Percentiles rank a stretch among this genome's conserved stretches.
phyloP scores from a whole-genome alignment of 768 basidiomycete genomes.

The Melanogaster broomeanus region DNA sequence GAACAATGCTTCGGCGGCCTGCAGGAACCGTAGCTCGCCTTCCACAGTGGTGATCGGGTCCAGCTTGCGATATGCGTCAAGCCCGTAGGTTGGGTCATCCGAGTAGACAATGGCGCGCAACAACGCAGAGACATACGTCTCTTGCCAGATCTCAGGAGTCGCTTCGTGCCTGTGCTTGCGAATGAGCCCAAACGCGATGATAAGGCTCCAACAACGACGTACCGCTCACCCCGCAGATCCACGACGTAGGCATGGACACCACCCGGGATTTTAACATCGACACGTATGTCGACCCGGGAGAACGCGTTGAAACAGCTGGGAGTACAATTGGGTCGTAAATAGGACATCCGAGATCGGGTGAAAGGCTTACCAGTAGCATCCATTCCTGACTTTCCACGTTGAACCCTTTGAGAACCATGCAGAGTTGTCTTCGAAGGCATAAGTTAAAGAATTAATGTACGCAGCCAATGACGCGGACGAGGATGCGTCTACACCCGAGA shows the following conservation, averaged over 20 bases:
- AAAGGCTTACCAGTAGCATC: constrained; percentile 81
- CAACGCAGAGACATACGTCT: constrained; percentile 93
- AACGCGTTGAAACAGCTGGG: constrained; percentile 96
- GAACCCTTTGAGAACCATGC: constrained; percentile 91
- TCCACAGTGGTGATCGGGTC: constrained; percentile 92
- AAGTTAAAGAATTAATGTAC: constrained; percentile 98
- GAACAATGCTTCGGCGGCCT: constrained; percentile 88
- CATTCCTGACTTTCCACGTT: constrained; percentile 89
- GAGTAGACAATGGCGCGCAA: constrained; percentile 93
- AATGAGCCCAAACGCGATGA: not conserved
- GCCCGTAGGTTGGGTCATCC: constrained; percentile 87
- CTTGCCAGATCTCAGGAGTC: constrained; percentile 92
- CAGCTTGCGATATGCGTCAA: constrained; percentile 93
- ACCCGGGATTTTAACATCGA: constrained; percentile 98
- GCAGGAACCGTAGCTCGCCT: constrained; percentile 86
- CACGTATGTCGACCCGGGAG: constrained; percentile 92
- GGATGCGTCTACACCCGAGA: constrained; percentile 98
- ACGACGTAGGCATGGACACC: constrained; percentile 94
- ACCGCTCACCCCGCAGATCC: constrained; percentile 94
- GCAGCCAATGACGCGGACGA: constrained; percentile 97
- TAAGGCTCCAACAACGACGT: constrained; percentile 27
- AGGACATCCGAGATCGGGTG: not conserved
- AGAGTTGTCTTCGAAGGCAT: constrained; percentile 85
- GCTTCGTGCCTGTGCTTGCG: constrained; percentile 73
- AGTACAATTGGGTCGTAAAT: not conserved